A percentile compares a stretch with the other conserved stretches of the same genome.
phyloP scores from a whole-genome alignment of 1,139 yeast species.

The Yamadazyma blattariae region DNA sequence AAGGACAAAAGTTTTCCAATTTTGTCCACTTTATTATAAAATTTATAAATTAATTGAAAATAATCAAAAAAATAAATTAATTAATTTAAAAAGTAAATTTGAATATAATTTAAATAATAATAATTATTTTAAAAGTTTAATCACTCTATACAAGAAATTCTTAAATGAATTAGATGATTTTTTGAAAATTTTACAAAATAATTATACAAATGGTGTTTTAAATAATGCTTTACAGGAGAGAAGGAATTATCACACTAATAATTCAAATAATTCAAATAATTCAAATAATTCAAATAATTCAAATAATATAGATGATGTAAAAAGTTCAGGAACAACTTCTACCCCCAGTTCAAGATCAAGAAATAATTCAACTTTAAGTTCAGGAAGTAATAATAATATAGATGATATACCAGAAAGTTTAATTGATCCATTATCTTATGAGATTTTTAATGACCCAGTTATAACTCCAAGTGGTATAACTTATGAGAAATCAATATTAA shows the following conservation, averaged over 20 bases:
- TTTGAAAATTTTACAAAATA: conserved; percentile 11
- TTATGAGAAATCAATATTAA: conserved; percentile 39
- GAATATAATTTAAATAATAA: conserved; percentile 4
- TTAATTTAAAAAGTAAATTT: conserved; percentile 6
- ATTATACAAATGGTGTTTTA: conserved; percentile 10
- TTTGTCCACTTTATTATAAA: conserved; percentile 12
- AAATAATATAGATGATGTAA: too few relatives aligned
- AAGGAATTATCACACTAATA: too few relatives aligned
- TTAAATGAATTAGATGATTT: conserved; percentile 13
- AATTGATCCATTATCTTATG: conserved; percentile 47
- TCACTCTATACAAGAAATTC: conserved; percentile 8
- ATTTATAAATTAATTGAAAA: conserved; percentile 12
- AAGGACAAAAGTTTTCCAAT: conserved; percentile 8
- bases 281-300: not conserved
- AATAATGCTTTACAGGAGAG: not conserved
- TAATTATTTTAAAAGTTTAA: conserved; percentile 9
- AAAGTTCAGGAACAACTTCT: too few relatives aligned
- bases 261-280: not conserved
- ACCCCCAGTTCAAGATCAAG: too few relatives aligned
- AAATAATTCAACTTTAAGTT: too few relatives aligned
- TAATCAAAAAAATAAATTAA: conserved; percentile 7
- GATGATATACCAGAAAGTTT: conserved; percentile 42
- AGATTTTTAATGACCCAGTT: conserved; percentile 45
- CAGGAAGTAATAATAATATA: not conserved
- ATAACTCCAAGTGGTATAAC: conserved; percentile 50